phyloP scores from a whole-genome alignment of 345 rosid species.

The Cardamine chenopodiifolia region DNA sequence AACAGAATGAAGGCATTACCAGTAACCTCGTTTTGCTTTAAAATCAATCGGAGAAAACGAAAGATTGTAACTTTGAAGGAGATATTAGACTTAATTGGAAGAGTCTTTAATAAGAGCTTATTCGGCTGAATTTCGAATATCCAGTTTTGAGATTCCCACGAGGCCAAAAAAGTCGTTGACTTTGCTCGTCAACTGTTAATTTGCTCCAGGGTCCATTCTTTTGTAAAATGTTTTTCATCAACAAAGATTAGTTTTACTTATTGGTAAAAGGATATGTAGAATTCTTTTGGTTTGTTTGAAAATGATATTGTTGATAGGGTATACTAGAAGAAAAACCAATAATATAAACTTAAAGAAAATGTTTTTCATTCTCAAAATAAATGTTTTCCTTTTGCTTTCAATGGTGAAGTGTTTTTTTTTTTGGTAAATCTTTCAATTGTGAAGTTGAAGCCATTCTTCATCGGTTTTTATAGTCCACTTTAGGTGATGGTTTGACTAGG shows the following conservation, averaged over 20 bases:
- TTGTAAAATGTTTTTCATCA: too few species aligned
- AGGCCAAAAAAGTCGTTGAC: background rate
- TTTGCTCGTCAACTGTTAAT: background rate
- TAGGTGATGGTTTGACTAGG: background rate
- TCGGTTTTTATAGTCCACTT: background rate
- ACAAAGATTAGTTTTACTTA: too few species aligned
- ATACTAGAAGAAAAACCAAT: background rate
- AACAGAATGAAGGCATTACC: slow-evolving; percentile 11
- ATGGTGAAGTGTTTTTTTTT: background rate
- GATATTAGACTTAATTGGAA: background rate
- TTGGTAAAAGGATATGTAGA: too few species aligned
- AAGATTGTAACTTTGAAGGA: slow-evolving; percentile 1
- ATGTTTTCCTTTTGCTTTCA: background rate
- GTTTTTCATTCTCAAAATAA: background rate
- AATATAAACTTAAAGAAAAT: background rate
- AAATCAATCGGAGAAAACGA: background rate
- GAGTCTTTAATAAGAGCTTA: slow-evolving; percentile 1
- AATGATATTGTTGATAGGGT: too few species aligned
- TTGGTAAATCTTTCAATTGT: too few species aligned
- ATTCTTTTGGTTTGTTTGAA: too few species aligned
- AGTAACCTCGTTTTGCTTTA: background rate
- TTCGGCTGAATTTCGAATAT: slow-evolving; percentile 20
- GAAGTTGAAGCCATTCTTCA: background rate
- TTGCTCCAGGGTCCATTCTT: background rate
- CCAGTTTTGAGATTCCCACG: slow-evolving; percentile 25